Conservation (phyloP, 306 rosid genomes). For the Fagus crenata region DNA sequence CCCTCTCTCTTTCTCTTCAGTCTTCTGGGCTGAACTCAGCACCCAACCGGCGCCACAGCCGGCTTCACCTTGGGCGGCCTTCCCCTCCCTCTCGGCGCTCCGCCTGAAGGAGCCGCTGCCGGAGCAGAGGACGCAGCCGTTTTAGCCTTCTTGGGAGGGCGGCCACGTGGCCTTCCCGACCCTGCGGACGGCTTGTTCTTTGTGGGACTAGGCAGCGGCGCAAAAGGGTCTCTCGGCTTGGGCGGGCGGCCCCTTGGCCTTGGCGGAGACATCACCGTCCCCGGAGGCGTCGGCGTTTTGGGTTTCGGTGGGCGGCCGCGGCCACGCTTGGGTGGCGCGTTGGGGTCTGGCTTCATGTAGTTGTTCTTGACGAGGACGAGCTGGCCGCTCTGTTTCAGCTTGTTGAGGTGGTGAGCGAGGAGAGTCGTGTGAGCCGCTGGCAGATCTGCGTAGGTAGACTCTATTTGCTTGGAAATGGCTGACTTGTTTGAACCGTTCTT, state of each 20-base stretch:
- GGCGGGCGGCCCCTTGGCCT: constrained; percentile 60
- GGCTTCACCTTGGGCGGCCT: constrained; percentile 62
- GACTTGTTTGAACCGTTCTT: constrained; percentile 42
- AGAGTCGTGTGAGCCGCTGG: constrained; percentile 43
- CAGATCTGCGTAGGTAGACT: constrained; percentile 40
- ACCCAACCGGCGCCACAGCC: constrained; percentile 43
- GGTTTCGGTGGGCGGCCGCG: constrained; percentile 60
- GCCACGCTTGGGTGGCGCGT: constrained; percentile 53
- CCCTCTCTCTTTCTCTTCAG: not conserved
- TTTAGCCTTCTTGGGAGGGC: constrained; percentile 55
- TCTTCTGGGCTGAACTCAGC: constrained; percentile 28
- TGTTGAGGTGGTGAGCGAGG: constrained; percentile 38
- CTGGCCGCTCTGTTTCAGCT: constrained; percentile 45
- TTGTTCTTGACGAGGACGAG: constrained; percentile 44
- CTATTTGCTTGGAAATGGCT: constrained; percentile 46
- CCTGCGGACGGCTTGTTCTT: constrained; percentile 19
- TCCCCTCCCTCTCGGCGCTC: constrained; percentile 50
- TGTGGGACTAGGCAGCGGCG: constrained; percentile 38
- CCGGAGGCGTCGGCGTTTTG: constrained; percentile 24
- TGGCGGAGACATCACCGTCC: constrained; percentile 25
- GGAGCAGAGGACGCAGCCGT: constrained; percentile 17
- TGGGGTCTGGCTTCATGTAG: constrained; percentile 55
- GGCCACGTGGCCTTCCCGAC: constrained; percentile 59
- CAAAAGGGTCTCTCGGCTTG: constrained; percentile 46
- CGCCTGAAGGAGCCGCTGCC: constrained; percentile 15